Evolutionary conservation across 164 flowering plant genomes (phyloP).

Genomic region (Magnolia changhungtana): DNA sequence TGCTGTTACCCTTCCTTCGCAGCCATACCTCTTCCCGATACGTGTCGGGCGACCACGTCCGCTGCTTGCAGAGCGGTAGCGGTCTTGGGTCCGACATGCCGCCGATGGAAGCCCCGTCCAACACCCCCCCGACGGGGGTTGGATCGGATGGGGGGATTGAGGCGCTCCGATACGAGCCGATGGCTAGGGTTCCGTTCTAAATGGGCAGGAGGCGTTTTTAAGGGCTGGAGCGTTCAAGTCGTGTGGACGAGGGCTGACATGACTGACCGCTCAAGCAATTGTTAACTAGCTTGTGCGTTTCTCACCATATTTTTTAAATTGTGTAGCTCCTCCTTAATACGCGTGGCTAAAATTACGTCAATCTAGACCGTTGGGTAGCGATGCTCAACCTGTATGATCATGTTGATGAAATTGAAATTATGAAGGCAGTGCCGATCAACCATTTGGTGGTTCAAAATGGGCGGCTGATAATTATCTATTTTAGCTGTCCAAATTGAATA

Average conservation of each 20-base stretch:
- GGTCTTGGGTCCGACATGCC: conserved; percentile 16
- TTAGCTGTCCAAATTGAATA: too few relatives aligned
- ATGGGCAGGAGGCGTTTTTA: background rate
- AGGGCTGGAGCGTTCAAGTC: background rate
- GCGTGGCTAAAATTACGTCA: too few relatives aligned
- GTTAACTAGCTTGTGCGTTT: background rate
- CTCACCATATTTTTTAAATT: background rate
- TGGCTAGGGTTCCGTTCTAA: background rate
- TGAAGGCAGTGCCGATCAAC: too few relatives aligned
- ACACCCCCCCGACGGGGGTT: conserved; percentile 3
- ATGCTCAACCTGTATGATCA: too few relatives aligned
- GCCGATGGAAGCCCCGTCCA: background rate
- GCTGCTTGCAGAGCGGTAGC: conserved; percentile 43
- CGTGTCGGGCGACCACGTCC: conserved; percentile 65
- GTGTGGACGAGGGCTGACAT: background rate
- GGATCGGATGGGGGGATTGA: background rate
- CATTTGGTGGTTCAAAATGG: too few relatives aligned
- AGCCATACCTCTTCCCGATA: conserved; percentile 51
- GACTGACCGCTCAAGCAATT: background rate
- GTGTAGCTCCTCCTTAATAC: too few relatives aligned
- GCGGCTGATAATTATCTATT: too few relatives aligned
- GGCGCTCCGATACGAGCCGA: conserved; percentile 1
- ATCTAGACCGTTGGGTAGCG: too few relatives aligned
- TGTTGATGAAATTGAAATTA: too few relatives aligned
- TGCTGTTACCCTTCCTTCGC: conserved; percentile 29